Conservation (phyloP, 2,329 filamentous ascomycete species). For the Aphanocladium album region DNA sequence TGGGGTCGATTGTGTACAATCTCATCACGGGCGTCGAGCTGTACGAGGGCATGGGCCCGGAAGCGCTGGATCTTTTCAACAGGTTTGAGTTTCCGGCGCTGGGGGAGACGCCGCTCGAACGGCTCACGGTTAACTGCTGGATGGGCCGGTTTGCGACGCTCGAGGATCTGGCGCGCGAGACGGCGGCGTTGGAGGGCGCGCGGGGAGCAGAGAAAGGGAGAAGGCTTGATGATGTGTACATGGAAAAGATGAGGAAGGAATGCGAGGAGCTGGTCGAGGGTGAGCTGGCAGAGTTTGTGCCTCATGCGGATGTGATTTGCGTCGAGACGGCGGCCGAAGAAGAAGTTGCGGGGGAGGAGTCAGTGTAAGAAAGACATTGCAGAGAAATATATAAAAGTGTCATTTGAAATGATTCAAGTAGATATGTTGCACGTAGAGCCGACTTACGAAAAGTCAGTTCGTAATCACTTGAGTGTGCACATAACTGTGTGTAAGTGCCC, state of each 20-base stretch:
- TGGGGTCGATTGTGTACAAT: constrained; percentile 10
- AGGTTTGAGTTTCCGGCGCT: not conserved
- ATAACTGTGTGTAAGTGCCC: no score
- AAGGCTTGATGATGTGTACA: not conserved
- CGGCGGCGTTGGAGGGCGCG: not conserved
- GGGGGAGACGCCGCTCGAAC: not conserved
- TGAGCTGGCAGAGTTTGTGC: not conserved
- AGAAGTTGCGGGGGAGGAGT: no score
- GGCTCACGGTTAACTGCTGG: not conserved
- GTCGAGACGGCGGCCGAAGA: no score
- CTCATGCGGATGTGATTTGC: not conserved
- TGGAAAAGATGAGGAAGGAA: not conserved
- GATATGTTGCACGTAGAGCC: no score
- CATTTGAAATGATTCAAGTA: no score
- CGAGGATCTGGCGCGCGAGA: not conserved
- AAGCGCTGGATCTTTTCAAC: not conserved
- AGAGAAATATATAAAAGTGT: no score
- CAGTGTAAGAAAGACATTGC: no score
- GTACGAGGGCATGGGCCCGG: not conserved
- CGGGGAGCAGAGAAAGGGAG: not conserved
- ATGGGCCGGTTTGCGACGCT: not conserved
- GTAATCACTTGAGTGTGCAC: no score
- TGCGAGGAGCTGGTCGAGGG: not conserved
- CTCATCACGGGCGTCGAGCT: constrained; percentile 6
- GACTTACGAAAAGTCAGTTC: no score